Conservation (phyloP, 1,139 yeast genomes). For the Citeromyces hawaiiensis region DNA sequence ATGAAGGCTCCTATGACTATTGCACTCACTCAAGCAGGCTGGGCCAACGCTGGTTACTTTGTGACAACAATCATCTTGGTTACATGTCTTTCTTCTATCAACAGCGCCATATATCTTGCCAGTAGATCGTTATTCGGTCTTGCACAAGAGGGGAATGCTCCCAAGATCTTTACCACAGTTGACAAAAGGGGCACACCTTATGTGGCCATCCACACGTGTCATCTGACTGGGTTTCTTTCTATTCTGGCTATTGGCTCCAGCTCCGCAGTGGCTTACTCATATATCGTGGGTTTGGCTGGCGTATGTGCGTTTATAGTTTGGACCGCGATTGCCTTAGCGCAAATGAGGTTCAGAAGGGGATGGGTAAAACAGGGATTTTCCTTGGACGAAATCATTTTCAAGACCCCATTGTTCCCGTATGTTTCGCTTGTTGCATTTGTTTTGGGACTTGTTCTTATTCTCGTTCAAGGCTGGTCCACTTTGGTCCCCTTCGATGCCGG, state of each 20-base stretch:
- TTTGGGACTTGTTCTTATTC: constrained; percentile 8
- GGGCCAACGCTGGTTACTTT: constrained; percentile 8
- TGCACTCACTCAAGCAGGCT: constrained; percentile 10
- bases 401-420: constrained; percentile 12
- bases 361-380: constrained; percentile 10
- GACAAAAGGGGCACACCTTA: constrained; percentile 33
- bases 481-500: neutral
- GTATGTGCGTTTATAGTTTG: constrained; percentile 37
- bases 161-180: constrained; percentile 34
- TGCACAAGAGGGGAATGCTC: constrained; percentile 38
- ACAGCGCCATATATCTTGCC: constrained; percentile 43
- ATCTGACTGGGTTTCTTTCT: constrained; percentile 28
- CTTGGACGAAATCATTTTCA: constrained; percentile 8
- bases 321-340: constrained; percentile 35
- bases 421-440: constrained; percentile 9
- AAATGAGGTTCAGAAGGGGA: constrained; percentile 33
- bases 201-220: constrained; percentile 24
- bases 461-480: constrained; percentile 31
- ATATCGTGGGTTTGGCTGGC: constrained; percentile 39
- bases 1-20: constrained; percentile 11
- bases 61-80: constrained; percentile 39
- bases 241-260: constrained; percentile 30
- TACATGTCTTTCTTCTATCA: constrained; percentile 42
- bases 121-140: constrained; percentile 42
- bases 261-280: constrained; percentile 45